phyloP scores from a whole-genome alignment of 2,329 filamentous ascomycete species.

The Hypoxylon sp. region DNA sequence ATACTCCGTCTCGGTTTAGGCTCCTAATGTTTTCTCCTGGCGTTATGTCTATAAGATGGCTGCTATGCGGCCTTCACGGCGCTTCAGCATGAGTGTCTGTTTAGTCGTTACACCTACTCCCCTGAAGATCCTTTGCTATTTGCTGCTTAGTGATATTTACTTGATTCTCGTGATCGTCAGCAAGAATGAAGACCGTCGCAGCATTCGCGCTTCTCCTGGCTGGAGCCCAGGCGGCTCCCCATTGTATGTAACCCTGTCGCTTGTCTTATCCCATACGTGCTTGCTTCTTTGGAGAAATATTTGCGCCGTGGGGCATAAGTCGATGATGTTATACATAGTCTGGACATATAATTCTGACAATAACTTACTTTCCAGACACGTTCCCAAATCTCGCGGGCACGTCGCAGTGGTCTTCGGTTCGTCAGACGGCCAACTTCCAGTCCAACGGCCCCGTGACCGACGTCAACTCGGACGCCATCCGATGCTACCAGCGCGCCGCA shows the following conservation, averaged over 20 bases:
- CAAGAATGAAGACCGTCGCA: constrained; percentile 35
- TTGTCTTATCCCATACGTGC: background rate
- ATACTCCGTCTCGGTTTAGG: constrained; percentile 36
- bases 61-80: constrained; percentile 5
- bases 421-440: constrained; percentile 56
- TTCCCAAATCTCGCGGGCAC: constrained; percentile 46
- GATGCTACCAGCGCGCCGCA: constrained; percentile 50
- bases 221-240: constrained; percentile 40
- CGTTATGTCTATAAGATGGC: constrained; percentile 30
- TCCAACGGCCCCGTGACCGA: constrained; percentile 53
- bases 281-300: too few relatives aligned
- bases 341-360: background rate
- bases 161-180: background rate
- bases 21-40: constrained; percentile 2
- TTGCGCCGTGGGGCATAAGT: too few relatives aligned
- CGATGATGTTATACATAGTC: too few relatives aligned
- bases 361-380: constrained; percentile 36
- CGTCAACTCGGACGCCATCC: constrained; percentile 51
- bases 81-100: constrained; percentile 3
- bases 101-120: background rate
- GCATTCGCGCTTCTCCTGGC: constrained; percentile 35
- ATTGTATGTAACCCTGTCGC: constrained; percentile 38
- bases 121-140: constrained; percentile 1
- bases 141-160: constrained; percentile 1
- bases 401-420: constrained; percentile 47